Conservation (phyloP, 2,329 filamentous ascomycete genomes). For the Leptographium lundbergii region DNA sequence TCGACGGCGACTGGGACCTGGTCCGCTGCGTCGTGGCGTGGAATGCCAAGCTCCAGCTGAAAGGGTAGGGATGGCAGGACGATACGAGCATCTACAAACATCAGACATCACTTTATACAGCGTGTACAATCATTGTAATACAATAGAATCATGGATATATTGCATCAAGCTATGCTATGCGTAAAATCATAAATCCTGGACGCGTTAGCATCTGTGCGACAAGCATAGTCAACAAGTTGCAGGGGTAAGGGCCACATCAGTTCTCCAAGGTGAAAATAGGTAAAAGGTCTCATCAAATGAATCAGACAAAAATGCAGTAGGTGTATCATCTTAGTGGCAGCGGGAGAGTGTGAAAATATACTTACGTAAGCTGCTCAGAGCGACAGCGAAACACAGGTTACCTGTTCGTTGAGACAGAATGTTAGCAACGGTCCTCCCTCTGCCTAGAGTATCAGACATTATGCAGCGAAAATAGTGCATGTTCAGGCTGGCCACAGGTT, state of each 20-base stretch:
- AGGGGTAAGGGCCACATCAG: constrained; percentile 30
- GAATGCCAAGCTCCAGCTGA: constrained; percentile 58
- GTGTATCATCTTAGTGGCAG: constrained; percentile 29
- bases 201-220: neutral
- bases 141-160: neutral
- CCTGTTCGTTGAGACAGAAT: constrained; percentile 1
- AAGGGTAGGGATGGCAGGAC: constrained; percentile 22
- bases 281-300: constrained; percentile 38
- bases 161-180: neutral
- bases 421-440: constrained; percentile 1
- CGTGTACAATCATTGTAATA: neutral
- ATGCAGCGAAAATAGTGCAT: constrained; percentile 8
- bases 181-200: neutral
- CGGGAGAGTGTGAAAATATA: neutral
- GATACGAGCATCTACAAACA: neutral
- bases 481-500: constrained; percentile 12
- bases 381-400: neutral
- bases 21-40: constrained; percentile 78
- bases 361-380: neutral
- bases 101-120: too few relatives aligned
- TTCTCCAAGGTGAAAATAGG: constrained; percentile 48
- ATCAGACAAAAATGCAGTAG: constrained; percentile 37
- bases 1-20: constrained; percentile 80
- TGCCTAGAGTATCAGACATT: neutral
- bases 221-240: constrained; percentile 10